phyloP scores from a whole-genome alignment of 2,329 filamentous ascomycete species.

The Graphilbum ipis-grandicollis region DNA sequence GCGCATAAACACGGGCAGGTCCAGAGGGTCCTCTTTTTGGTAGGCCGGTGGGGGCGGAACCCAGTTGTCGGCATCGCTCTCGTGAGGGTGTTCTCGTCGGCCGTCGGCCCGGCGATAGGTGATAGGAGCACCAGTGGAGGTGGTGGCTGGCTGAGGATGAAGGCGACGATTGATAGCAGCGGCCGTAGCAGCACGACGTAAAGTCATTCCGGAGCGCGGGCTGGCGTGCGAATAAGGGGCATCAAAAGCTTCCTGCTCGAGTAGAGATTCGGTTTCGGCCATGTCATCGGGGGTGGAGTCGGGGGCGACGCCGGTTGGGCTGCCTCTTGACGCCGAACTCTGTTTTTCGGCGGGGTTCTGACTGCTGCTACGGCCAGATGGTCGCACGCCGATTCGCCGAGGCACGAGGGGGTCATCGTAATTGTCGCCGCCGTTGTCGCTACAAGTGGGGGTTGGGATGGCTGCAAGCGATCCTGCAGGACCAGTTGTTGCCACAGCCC shows the following conservation, averaged over 20 bases:
- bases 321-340: too few relatives aligned
- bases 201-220: conserved; percentile 50
- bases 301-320: too few relatives aligned
- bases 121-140: conserved; percentile 33
- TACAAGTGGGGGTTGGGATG: neutral
- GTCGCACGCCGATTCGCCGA: conserved; percentile 24
- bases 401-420: conserved; percentile 36
- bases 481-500: conserved; percentile 24
- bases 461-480: neutral
- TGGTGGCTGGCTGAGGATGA: conserved; percentile 38
- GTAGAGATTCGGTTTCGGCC: conserved; percentile 28
- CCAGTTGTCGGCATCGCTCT: conserved; percentile 81
- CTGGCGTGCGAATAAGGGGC: conserved; percentile 56
- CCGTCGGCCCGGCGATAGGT: conserved; percentile 54
- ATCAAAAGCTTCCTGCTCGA: conserved; percentile 44
- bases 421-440: neutral
- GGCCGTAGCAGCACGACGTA: conserved; percentile 59
- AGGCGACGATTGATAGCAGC: conserved; percentile 55
- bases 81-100: conserved; percentile 57
- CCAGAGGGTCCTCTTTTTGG: conserved; percentile 42
- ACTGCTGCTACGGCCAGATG: too few relatives aligned
- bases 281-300: conserved; percentile 12
- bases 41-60: conserved; percentile 74
- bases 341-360: too few relatives aligned
- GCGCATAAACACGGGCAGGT: conserved; percentile 37